Evolutionary conservation across 139 green algal genomes (phyloP).

Genomic region (Parachlorella kessleri): DNA sequence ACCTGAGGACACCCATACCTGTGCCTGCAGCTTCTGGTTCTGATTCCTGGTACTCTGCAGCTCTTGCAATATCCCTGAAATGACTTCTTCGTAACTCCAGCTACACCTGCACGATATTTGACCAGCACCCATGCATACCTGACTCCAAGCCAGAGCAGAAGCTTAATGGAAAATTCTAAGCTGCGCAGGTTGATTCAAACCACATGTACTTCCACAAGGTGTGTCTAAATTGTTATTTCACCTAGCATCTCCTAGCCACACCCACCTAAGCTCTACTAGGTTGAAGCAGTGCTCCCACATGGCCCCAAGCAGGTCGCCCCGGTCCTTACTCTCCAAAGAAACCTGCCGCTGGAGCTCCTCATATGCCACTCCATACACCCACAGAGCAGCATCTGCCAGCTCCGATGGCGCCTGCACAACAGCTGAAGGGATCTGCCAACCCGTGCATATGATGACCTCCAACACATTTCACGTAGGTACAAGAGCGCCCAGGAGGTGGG

Average conservation of each 20-base stretch:
- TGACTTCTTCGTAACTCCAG: not conserved
- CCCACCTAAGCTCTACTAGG: slow-evolving; percentile 16
- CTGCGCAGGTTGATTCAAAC: too few species aligned
- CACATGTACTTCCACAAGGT: too few species aligned
- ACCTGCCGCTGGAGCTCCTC: slow-evolving; percentile 60
- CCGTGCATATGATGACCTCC: too few species aligned
- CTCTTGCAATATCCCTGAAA: not conserved
- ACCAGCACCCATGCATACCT: too few species aligned
- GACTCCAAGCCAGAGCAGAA: too few species aligned
- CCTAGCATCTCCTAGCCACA: too few species aligned
- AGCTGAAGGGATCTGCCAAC: too few species aligned
- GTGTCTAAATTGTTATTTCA: too few species aligned
- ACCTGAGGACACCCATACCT: too few species aligned
- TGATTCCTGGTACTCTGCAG: not conserved
- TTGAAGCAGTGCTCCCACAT: slow-evolving; percentile 48
- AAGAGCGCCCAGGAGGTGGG: not conserved
- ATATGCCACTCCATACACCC: slow-evolving; percentile 53
- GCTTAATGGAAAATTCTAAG: too few species aligned
- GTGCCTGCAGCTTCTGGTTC: not conserved
- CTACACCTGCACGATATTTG: not conserved
- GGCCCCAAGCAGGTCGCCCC: slow-evolving; percentile 48
- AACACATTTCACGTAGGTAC: too few species aligned
- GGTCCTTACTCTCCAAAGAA: slow-evolving; percentile 50
- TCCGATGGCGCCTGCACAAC: slow-evolving; percentile 20
- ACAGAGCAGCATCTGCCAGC: slow-evolving; percentile 54